These are phyloP conservation scores for Cryphonectria parasitica DNA, from an alignment of 2,329 filamentous ascomycete species.

Conservation along the genomic window DNA sequence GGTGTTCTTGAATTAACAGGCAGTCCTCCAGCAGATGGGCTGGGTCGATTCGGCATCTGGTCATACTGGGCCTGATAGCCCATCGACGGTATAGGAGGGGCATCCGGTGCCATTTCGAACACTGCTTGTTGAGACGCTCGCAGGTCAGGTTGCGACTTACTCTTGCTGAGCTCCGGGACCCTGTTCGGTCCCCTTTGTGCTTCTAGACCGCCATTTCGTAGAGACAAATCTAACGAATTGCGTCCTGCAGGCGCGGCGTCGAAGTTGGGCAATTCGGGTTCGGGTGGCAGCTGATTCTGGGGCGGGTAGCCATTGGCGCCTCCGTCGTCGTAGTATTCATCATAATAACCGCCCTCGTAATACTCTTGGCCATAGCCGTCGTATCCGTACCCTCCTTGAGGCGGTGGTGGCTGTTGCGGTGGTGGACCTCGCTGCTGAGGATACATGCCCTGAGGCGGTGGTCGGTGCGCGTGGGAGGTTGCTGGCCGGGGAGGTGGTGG, in stretches of 20 bases:
- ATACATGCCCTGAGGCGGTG: conserved; percentile 58
- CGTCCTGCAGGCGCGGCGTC: conserved; percentile 44
- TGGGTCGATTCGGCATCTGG: conserved; percentile 30
- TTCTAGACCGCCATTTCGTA: conserved; percentile 43
- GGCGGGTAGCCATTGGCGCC: conserved; percentile 37
- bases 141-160: conserved; percentile 70
- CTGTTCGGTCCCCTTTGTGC: conserved; percentile 56
- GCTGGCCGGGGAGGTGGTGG: conserved; percentile 55
- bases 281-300: conserved; percentile 34
- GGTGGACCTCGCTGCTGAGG: conserved; percentile 48
- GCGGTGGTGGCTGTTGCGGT: conserved; percentile 38
- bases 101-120: conserved; percentile 73
- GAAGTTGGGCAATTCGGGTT: conserved; percentile 48
- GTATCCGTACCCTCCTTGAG: conserved; percentile 34
- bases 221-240: conserved; percentile 54
- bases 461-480: conserved; percentile 57
- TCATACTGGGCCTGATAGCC: conserved; percentile 22
- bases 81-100: conserved; percentile 53
- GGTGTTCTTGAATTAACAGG: conserved; percentile 34
- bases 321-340: conserved; percentile 55
- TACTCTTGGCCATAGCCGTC: conserved; percentile 41
- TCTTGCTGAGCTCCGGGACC: conserved; percentile 59
- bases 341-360: conserved; percentile 48
- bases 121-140: conserved; percentile 67
- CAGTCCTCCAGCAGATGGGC: conserved; percentile 32